These are phyloP conservation scores for Trichophyton mentagrophytes DNA, from an alignment of 2,329 filamentous ascomycete species.

Conservation along the genomic window DNA sequence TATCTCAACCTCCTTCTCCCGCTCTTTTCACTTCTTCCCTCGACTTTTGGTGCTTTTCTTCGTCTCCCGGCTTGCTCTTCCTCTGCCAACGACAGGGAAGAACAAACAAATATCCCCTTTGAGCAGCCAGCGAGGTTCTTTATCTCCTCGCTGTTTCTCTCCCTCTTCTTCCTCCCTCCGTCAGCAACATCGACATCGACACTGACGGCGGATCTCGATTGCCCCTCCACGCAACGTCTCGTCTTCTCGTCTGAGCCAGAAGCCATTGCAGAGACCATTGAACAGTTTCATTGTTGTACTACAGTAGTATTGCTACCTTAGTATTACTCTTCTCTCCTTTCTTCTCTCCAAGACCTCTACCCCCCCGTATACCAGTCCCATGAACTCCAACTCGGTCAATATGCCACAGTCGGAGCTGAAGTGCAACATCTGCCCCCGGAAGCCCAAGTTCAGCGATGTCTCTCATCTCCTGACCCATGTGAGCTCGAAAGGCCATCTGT, in stretches of 20 bases:
- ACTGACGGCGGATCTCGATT: neutral
- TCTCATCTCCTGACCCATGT: slow-evolving; percentile 89
- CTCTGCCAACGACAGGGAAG: neutral
- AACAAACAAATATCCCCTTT: neutral
- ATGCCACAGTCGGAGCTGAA: slow-evolving; percentile 48
- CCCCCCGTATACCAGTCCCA: neutral
- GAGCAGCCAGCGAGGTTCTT: slow-evolving; percentile 12
- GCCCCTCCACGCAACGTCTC: neutral
- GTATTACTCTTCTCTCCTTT: slow-evolving; percentile 9
- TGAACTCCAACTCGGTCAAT: slow-evolving; percentile 5
- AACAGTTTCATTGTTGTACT: slow-evolving; percentile 4
- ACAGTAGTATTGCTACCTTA: slow-evolving; percentile 9
- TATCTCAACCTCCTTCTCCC: neutral
- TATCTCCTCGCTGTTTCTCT: slow-evolving; percentile 16
- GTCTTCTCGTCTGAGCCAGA: slow-evolving; percentile 13
- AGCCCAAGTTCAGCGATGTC: slow-evolving; percentile 71
- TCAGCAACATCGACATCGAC: too few relatives aligned
- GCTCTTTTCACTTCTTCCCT: neutral
- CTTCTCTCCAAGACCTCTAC: neutral
- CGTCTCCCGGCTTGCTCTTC: neutral
- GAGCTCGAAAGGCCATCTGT: slow-evolving; percentile 81
- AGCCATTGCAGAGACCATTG: slow-evolving; percentile 11
- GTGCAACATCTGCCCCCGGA: slow-evolving; percentile 73
- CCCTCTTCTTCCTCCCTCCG: slow-evolving; percentile 11
- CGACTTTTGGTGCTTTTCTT: neutral